These are phyloP conservation scores for Coleophoma crateriformis DNA, from an alignment of 2,329 filamentous ascomycete genomes.

Conservation along the genomic window DNA sequence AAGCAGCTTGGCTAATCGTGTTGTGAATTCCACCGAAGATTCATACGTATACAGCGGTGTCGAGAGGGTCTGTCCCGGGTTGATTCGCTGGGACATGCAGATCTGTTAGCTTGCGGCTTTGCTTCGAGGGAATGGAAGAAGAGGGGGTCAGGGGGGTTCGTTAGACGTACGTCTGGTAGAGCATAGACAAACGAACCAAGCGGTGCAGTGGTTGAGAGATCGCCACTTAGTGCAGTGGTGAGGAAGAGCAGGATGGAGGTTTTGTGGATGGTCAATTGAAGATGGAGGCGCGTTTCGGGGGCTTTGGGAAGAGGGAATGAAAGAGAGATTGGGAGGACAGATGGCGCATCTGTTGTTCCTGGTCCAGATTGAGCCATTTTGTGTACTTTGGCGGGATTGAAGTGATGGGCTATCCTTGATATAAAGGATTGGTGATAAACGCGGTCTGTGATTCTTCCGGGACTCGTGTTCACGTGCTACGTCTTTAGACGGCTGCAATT, in stretches of 20 bases:
- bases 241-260: conserved; percentile 57
- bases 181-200: conserved; percentile 93
- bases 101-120: background rate
- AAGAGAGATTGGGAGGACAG: conserved; percentile 32
- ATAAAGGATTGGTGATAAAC: too few species aligned
- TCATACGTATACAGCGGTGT: conserved; percentile 76
- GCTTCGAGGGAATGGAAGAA: conserved; percentile 1
- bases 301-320: conserved; percentile 56
- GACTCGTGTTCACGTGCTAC: too few species aligned
- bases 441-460: too few species aligned
- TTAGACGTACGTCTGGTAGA: conserved; percentile 69
- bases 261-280: conserved; percentile 51
- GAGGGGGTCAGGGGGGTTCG: background rate
- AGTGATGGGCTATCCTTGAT: too few species aligned
- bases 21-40: conserved; percentile 79
- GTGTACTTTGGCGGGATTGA: too few species aligned
- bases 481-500: too few species aligned
- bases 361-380: too few species aligned
- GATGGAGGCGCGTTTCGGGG: conserved; percentile 54
- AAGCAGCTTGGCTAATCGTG: conserved; percentile 75
- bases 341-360: too few species aligned
- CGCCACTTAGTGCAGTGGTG: conserved; percentile 50
- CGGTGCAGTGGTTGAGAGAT: conserved; percentile 41
- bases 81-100: conserved; percentile 17
- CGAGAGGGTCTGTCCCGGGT: conserved; percentile 58